Base-by-base conservation (phyloP, 768 basidiomycete genomes). In the Psilocybe cyanescens region DNA sequence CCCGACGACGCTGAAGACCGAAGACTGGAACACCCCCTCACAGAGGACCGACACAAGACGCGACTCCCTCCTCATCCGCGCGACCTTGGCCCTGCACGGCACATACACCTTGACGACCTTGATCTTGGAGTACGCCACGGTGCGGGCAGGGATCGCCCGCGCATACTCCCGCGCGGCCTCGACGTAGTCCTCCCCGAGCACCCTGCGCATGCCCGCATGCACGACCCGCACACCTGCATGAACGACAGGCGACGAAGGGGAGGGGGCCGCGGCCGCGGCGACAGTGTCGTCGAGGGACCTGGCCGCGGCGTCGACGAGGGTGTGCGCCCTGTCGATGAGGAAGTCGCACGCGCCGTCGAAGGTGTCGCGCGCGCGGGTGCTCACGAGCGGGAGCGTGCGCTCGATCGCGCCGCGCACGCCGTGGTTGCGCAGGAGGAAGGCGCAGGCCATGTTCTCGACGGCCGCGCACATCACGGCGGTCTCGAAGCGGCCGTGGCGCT, bases 381-480 rank as follows among this genome's bases (percentile, higher is more conserved):
- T 14, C 8, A 62, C 31, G 44, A 62, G 30, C 14, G 61, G 61
- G 17, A 58, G 49, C 9, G 61, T 62, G 19, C 44, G 46, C 33
- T 58, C 56, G 28, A 62, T 31, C 29, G 61, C 57, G 1, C 57
- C 57, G 5, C 45, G 57, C 14, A 58, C 50, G 35, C 61, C 61
- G 29, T 62, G 53, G 35, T 53, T 35, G 29, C 52, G 51, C n/a
- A 55, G 11, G 41, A 62, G 57, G 46, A 54, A 46, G 45, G 52
- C 51, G 16, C 50, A 58, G 8, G 61, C 56, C 44, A 62, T 46
- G 46, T 54, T 48, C 57, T 62, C 61, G 9, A 62, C 57, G 0
- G 46, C 46, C 9, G 51, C 61, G 45, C 52, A 62, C 29, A 62
- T 45, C 30, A 62, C 44, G 28, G 61, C 61, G 14, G 61, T 55